Evolutionary conservation across 2,329 filamentous ascomycete species (phyloP), one percentile per base, ranked within the genome.

Genomic region (Macrophomina tecta): DNA sequence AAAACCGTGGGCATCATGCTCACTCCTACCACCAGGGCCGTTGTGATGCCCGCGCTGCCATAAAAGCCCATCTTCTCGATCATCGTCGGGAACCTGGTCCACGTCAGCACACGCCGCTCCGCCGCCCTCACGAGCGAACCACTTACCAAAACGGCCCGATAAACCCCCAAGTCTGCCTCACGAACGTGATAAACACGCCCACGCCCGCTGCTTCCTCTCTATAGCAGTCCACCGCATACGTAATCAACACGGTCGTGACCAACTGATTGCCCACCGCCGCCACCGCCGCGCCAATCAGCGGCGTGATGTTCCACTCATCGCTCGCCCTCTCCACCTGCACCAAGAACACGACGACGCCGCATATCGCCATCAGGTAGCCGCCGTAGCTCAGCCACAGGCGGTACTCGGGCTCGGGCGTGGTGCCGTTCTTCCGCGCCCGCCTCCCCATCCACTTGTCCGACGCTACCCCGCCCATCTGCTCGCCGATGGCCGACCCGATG

Each of bases 171-270:
- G 81, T 82, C 66, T 85, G 83, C 9, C 86, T 79, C 2, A 87
- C 81, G 64, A 88, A 80, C 3, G 82, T 87, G 68, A 89, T 81
- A 69, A 88, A 88, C 0, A 87, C 85, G 2, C 86, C 87, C n/a
- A 89, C 81, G 63, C 82, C 82, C 0, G 82, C 83, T 0, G 85
- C 80, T 51, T 86, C 81, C 36, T 84, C 78, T 2, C 77, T 80
- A 69, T 87, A 83, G 70, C 84, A 86, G 69, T 89, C 87, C 1
- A 89, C 83, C 0, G 86, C 83, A 72, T 88, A 89, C 0, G 87
- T 88, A 32, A 87, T 84, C 52, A 87, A 72, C 3, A 88, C 83
- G 0, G 87, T 89, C 0, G 87, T 89, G 14, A 88, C 81, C 48
- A 89, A 83, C 73, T 89, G 87, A 67, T 87, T 88, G 0, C 87